phyloP scores from a whole-genome alignment of 495 filamentous ascomycete genomes.

The Penicillium odoratum region DNA sequence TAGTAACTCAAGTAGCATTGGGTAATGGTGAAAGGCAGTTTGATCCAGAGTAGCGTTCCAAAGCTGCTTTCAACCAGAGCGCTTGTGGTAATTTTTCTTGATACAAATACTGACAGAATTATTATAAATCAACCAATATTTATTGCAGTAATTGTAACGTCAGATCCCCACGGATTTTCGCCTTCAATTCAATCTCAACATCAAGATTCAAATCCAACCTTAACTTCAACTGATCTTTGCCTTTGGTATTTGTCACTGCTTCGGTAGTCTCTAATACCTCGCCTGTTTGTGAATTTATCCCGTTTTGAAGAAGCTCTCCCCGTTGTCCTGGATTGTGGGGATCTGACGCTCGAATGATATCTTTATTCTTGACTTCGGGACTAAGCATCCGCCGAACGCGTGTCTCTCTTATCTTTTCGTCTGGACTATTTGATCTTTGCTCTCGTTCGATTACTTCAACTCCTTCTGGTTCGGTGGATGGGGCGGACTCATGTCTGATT shows the following conservation, averaged over 20 bases:
- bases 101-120: too few species aligned
- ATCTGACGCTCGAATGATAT: not conserved
- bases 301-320: not conserved
- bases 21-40: too few species aligned
- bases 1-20: too few species aligned
- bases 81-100: too few species aligned
- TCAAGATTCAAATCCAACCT: conserved; percentile 77
- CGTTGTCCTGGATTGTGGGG: not conserved
- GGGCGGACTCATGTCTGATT: not conserved
- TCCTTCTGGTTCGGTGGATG: not conserved
- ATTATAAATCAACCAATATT: not conserved
- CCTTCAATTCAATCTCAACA: conserved; percentile 77
- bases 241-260: not conserved
- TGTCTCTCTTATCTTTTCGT: not conserved
- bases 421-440: not conserved
- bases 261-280: not conserved
- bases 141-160: conserved; percentile 33
- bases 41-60: too few species aligned
- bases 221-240: conserved; percentile 47
- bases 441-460: not conserved
- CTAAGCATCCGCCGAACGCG: not conserved
- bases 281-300: not conserved
- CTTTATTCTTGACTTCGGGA: not conserved
- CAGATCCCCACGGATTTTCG: conserved; percentile 78
- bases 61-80: not conserved